Evolutionary conservation across 1,284 basidiomycete species (phyloP), one percentile per base, ranked within the genome.

Genomic region (Chalciporus sp.): DNA sequence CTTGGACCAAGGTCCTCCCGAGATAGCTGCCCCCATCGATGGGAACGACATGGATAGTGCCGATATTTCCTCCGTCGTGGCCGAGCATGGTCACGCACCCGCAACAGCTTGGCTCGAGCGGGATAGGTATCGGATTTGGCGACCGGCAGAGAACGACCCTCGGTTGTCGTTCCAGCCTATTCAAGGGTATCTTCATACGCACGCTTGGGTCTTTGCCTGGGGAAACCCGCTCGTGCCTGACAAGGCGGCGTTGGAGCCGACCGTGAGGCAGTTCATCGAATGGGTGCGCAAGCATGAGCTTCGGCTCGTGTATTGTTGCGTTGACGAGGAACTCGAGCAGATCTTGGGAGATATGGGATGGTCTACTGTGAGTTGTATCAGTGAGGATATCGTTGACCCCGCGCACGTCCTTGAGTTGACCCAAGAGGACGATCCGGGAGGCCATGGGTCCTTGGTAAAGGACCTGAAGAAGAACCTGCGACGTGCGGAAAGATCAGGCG

Each of bases 41-140:
- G 47, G 49, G 14, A 41, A 39, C 23, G 16, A n/a, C 16, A 47
- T 66, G 4, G 55, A 58, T 42, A 17, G 4, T 4, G 29, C 42
- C 9, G 64, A 68, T 29, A 59, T 78, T 26, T 69, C 74, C 2
- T 66, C 71, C 11, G 64, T 77, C 52, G 66, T 78, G 19, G 75
- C 74, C 1, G 59, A 67, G 31, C 68, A 77, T 47, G 75, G 76
- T n/a, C 74, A 74, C 4, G 74, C 74, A 5, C 72, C 72, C 26
- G 65, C 75, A 7, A 79, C 75, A 0, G 71, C 77, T 8, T 80
- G 78, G 77, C 73, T 80, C 27, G 77, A 80, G 58, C 71, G 73
- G 49, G 64, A 71, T 26, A 73, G 76, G 4, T 80, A 80, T 61
- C 67, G 69, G 37, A 72, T 76, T 27, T 80, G 76, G 77, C 68